Percentiles rank a stretch among this genome's conserved stretches.
phyloP scores from a whole-genome alignment of 768 basidiomycete genomes.

The Ramaria rubella region DNA sequence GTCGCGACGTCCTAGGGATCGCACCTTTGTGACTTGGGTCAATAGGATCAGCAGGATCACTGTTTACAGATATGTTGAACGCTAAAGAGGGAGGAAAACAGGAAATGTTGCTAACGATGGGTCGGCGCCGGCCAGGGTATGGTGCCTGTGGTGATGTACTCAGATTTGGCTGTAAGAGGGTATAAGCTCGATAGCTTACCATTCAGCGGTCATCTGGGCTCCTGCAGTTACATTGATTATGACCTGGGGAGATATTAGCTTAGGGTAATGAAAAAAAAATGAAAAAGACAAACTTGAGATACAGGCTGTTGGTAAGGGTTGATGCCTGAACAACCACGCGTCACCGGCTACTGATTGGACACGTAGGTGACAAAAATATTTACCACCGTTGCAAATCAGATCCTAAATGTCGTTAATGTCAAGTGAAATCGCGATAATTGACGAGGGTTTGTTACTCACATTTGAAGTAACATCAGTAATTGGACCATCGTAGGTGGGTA shows the following conservation, averaged over 20 bases:
- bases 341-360: conserved; percentile 2
- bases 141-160: conserved; percentile 24
- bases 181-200: conserved; percentile 13
- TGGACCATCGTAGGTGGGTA: conserved; percentile 35
- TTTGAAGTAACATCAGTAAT: conserved; percentile 52
- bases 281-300: conserved; percentile 21
- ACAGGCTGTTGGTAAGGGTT: conserved; percentile 35
- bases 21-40: conserved; percentile 43
- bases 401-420: conserved; percentile 12
- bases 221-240: conserved; percentile 48
- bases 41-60: conserved; percentile 43
- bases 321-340: neutral
- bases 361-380: conserved; percentile 23
- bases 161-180: neutral
- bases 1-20: neutral
- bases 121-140: conserved; percentile 41
- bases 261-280: neutral
- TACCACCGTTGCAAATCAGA: conserved; percentile 54
- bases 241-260: conserved; percentile 12
- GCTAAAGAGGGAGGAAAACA: too few species aligned
- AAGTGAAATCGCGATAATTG: too few species aligned
- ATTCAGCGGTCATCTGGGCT: conserved; percentile 45
- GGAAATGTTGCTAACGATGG: conserved; percentile 14
- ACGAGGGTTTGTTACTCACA: conserved; percentile 22
- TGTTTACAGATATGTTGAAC: too few species aligned